phyloP scores from a whole-genome alignment of 2,329 filamentous ascomycete genomes.

The Aspergillus awamori region DNA sequence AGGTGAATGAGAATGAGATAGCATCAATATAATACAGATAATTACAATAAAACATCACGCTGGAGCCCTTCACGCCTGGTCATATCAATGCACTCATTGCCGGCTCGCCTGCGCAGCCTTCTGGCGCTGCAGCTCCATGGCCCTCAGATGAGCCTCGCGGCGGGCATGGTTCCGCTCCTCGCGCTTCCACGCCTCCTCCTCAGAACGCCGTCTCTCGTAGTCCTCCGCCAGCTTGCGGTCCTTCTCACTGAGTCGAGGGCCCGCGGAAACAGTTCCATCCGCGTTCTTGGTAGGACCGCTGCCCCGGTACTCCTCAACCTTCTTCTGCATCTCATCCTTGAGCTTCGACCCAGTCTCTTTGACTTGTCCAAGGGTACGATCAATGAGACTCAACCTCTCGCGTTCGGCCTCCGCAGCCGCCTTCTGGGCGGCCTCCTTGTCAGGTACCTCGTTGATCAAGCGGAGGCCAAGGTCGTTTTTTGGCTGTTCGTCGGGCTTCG shows the following conservation, averaged over 20 bases:
- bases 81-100: slow-evolving; percentile 12
- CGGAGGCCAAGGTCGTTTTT: slow-evolving; percentile 22
- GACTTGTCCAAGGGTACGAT: slow-evolving; percentile 38
- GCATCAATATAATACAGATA: slow-evolving; percentile 22
- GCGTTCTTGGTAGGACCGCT: slow-evolving; percentile 26
- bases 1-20: neutral
- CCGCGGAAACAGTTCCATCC: slow-evolving; percentile 21
- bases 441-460: slow-evolving; percentile 17
- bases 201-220: slow-evolving; percentile 34
- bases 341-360: slow-evolving; percentile 32
- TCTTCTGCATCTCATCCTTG: slow-evolving; percentile 25
- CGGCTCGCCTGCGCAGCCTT: slow-evolving; percentile 25
- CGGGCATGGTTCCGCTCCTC: slow-evolving; percentile 41
- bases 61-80: slow-evolving; percentile 7
- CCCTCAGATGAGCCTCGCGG: slow-evolving; percentile 29
- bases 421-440: slow-evolving; percentile 14
- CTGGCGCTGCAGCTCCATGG: slow-evolving; percentile 28
- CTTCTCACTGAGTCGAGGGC: slow-evolving; percentile 33
- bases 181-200: slow-evolving; percentile 37
- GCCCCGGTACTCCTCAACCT: slow-evolving; percentile 27
- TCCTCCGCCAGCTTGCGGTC: slow-evolving; percentile 34
- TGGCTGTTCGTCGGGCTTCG: slow-evolving; percentile 1
- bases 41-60: slow-evolving; percentile 11
- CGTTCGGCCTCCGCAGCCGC: slow-evolving; percentile 10
- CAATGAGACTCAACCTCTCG: slow-evolving; percentile 35